A percentile compares a stretch with the other conserved stretches of the same genome.
Evolutionary conservation across 331 rosid species (phyloP).

Genomic region (Cydonia oblonga): DNA sequence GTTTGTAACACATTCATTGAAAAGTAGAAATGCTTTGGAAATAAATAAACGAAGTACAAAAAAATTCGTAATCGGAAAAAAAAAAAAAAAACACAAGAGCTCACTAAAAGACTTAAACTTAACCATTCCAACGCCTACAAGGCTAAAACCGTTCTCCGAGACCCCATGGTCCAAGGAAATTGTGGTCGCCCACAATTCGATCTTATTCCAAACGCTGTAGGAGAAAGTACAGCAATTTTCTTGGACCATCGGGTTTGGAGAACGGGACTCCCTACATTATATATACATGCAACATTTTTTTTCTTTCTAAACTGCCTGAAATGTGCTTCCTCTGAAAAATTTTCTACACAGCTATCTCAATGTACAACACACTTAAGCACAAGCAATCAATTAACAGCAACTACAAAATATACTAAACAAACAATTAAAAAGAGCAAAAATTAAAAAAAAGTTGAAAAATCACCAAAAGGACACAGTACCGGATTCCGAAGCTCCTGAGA

Average conservation of each 20-base stretch:
- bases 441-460: background rate
- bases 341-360: background rate
- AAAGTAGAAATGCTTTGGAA: background rate
- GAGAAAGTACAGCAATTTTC: too few relatives aligned
- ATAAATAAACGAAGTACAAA: background rate
- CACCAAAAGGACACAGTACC: slow-evolving; percentile 18
- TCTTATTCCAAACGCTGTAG: too few relatives aligned
- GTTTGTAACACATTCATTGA: background rate
- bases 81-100: too few relatives aligned
- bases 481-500: slow-evolving; percentile 30
- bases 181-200: too few relatives aligned
- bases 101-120: background rate
- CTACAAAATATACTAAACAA: background rate
- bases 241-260: too few relatives aligned
- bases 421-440: background rate
- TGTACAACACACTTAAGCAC: background rate
- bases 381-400: background rate
- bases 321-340: background rate
- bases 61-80: background rate
- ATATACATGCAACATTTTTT: background rate
- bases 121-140: background rate
- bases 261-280: too few relatives aligned
- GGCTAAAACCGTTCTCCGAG: too few relatives aligned
- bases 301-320: background rate
- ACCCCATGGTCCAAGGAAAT: too few relatives aligned